Base-by-base conservation (phyloP, 2,329 filamentous ascomycete species). In the Verticillium tricorpus region DNA sequence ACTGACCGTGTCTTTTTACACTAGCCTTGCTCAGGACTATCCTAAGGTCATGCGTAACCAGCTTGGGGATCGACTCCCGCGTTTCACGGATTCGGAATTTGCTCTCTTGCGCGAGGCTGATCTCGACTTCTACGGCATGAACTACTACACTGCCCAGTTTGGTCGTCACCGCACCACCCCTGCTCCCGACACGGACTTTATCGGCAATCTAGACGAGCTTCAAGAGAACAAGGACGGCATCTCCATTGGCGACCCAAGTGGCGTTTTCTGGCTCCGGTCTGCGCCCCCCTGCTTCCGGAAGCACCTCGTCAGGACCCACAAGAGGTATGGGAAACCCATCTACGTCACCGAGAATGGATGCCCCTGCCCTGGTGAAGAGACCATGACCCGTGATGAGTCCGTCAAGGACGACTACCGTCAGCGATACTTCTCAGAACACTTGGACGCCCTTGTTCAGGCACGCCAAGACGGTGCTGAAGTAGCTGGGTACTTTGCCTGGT, bases 341-440 rank as follows among this genome's bases (percentile, higher is more conserved):
- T 93, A 96, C 77, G 89, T 95, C 60, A 96, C 92, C 0, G 92
- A 96, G 80, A 96, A 93, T 74, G 92, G 92, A 96, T 92, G 5
- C 92, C 89, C 69, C 76, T 96, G 72, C 91, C 92, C 76, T 89
- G 88, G 57, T 92, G 96, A 79, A 93, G 91, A 71, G 1, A 74
- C 85, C 28, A 87, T 91, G 65, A 69, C 91, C 14, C 37, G 37
- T 8, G 37, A 40, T n/a, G 37, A 40, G 76, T 87, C 95, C 63
- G 78, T 96, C 56, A 78, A 94, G 63, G 92, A 96, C 73, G 89
- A 92, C 67, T 94, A 96, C 82, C 85, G 93, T 25, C 86, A 86
- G 60, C 80, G 89, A 71, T 96, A 95, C 77, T 96, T 92, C 77
- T 77, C 87, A 62, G 86, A 84, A 61, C 95, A 96, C 72, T 85